A percentile compares a stretch with the other conserved stretches of the same genome.
Evolutionary conservation across 176 grass and related monocot species (phyloP).

Genomic region (Guadua angustifolia): DNA sequence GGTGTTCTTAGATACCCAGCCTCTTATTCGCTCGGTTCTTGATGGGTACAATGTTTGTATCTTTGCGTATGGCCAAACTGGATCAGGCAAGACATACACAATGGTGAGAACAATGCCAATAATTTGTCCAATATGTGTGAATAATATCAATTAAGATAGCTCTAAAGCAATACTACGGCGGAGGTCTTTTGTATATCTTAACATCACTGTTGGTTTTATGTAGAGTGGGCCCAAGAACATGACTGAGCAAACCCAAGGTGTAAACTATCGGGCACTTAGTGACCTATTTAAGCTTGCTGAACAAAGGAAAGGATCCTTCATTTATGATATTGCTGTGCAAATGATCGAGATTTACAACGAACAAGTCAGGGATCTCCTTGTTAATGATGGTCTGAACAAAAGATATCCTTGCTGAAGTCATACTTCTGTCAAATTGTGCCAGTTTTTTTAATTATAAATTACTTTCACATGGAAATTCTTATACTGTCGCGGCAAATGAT

Average conservation of each 20-base stretch:
- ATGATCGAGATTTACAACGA: constrained; percentile 99
- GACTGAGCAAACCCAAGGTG: constrained; percentile 85
- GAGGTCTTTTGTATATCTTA: constrained; percentile 24
- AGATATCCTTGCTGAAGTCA: constrained; percentile 79
- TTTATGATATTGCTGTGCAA: constrained; percentile 92
- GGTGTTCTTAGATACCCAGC: constrained; percentile 96
- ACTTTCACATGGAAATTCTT: constrained; percentile 24
- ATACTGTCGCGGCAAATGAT: neutral
- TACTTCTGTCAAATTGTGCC: constrained; percentile 37
- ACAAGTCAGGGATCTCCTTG: constrained; percentile 97
- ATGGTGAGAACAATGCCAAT: constrained; percentile 60
- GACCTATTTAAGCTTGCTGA: constrained; percentile 93
- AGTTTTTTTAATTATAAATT: constrained; percentile 38
- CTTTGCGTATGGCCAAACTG: constrained; percentile 99
- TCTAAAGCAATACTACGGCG: neutral
- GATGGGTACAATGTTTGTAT: constrained; percentile 99
- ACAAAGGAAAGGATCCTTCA: constrained; percentile 83
- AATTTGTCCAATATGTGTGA: constrained; percentile 29
- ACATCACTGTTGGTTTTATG: constrained; percentile 39
- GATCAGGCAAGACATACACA: constrained; percentile 98
- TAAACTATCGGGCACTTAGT: constrained; percentile 88
- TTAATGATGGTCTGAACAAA: constrained; percentile 85
- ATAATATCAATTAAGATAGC: constrained; percentile 3
- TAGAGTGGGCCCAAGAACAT: constrained; percentile 95
- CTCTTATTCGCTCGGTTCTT: constrained; percentile 94